A percentile compares a stretch with the other conserved stretches of the same genome.
Conservation (phyloP, 169 alveolate species). For the Pseudocohnilembus persalinus region DNA sequence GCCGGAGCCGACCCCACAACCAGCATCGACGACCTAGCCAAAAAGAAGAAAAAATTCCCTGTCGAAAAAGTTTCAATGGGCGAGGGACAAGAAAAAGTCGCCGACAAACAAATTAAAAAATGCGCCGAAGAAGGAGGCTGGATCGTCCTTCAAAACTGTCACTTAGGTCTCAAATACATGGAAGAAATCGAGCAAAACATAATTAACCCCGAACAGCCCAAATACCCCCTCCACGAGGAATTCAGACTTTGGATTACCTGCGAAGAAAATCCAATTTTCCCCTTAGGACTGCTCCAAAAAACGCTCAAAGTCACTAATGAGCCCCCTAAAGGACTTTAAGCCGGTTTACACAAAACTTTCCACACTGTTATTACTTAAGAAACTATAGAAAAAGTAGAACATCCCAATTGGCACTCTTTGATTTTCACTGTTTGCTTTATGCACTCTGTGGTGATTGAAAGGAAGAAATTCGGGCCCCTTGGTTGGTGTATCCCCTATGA, state of each 20-base stretch:
- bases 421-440: slow-evolving; percentile 92
- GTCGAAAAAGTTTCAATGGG: slow-evolving; percentile 96
- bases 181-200: slow-evolving; percentile 89
- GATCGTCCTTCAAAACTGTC: slow-evolving; percentile 96
- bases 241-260: slow-evolving; percentile 92
- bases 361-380: slow-evolving; percentile 90
- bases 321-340: slow-evolving; percentile 96
- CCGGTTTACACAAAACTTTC: slow-evolving; percentile 94
- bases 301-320: slow-evolving; percentile 95
- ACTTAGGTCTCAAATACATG: slow-evolving; percentile 92
- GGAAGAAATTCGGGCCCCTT: slow-evolving; percentile 95
- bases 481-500: slow-evolving; percentile 99
- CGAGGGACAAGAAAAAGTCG: slow-evolving; percentile 94
- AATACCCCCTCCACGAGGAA: slow-evolving; percentile 89
- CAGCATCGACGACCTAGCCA: slow-evolving; percentile 93
- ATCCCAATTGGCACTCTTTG: slow-evolving; percentile 92
- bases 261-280: slow-evolving; percentile 92
- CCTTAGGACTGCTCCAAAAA: slow-evolving; percentile 95
- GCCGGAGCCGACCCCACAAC: slow-evolving; percentile 95
- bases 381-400: slow-evolving; percentile 92
- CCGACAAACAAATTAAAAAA: slow-evolving; percentile 84
- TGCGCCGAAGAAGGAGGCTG: slow-evolving; percentile 94
- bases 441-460: slow-evolving; percentile 94
- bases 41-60: slow-evolving; percentile 91
- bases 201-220: slow-evolving; percentile 61